These are phyloP conservation scores for Bisporella sp. DNA, from an alignment of 2,329 filamentous ascomycete genomes.

Conservation along the genomic window DNA sequence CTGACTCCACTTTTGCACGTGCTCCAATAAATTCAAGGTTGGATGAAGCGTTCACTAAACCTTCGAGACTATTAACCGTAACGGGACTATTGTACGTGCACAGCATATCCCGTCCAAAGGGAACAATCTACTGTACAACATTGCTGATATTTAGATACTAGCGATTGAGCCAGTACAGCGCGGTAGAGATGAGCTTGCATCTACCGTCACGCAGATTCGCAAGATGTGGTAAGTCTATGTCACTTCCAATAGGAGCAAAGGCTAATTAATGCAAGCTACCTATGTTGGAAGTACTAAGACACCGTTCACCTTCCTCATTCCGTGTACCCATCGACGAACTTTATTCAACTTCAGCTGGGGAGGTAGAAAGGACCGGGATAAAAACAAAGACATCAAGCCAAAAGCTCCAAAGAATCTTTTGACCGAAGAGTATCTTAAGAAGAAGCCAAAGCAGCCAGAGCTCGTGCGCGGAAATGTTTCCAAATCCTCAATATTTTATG, in stretches of 20 bases:
- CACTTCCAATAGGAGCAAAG: constrained; percentile 1
- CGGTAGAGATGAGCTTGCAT: constrained; percentile 52
- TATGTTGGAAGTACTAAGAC: constrained; percentile 30
- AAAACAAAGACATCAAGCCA: constrained; percentile 1
- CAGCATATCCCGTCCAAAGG: too few relatives aligned
- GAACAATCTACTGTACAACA: too few relatives aligned
- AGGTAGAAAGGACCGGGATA: background rate
- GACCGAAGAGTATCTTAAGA: constrained; percentile 50
- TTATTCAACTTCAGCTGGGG: constrained; percentile 7
- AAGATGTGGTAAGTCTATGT: constrained; percentile 45
- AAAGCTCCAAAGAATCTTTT: constrained; percentile 40
- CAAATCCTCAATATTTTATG: constrained; percentile 44
- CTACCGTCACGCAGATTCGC: constrained; percentile 55
- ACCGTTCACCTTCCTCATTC: constrained; percentile 28
- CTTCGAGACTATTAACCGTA: too few relatives aligned
- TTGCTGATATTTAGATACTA: too few relatives aligned
- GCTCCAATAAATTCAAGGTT: too few relatives aligned
- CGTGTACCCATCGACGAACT: constrained; percentile 21
- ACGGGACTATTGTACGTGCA: too few relatives aligned
- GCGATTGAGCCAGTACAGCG: too few relatives aligned
- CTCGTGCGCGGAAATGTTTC: constrained; percentile 36
- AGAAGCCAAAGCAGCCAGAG: constrained; percentile 29
- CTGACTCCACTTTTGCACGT: too few relatives aligned
- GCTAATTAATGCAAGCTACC: constrained; percentile 20
- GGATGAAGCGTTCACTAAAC: too few relatives aligned